Evolutionary conservation across 306 rosid genomes (phyloP).

Genomic region (Prinsepia uniflora): DNA sequence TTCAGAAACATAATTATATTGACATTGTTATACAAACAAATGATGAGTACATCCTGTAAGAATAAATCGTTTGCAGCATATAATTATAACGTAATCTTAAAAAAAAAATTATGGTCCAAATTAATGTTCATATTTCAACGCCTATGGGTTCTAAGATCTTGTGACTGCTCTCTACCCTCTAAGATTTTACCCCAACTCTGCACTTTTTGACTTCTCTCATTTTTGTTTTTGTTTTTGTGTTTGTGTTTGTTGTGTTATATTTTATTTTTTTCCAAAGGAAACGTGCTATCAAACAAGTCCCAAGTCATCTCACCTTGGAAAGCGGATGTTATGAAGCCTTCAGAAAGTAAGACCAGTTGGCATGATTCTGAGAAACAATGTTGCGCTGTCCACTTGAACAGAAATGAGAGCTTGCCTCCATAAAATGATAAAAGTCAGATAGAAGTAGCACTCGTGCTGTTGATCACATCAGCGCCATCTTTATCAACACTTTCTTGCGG

Average conservation of each 20-base stretch:
- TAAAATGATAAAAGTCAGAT: slow-evolving; percentile 24
- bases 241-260: background rate
- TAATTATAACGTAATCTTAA: background rate
- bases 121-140: background rate
- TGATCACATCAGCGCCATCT: slow-evolving; percentile 27
- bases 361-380: background rate
- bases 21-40: slow-evolving; percentile 6
- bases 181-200: background rate
- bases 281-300: background rate
- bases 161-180: background rate
- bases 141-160: background rate
- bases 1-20: background rate
- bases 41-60: background rate
- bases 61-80: background rate
- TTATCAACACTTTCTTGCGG: slow-evolving; percentile 27
- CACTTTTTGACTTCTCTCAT: background rate
- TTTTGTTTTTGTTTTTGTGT: background rate
- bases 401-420: background rate
- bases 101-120: background rate
- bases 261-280: background rate
- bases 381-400: slow-evolving; percentile 1
- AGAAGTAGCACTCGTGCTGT: slow-evolving; percentile 22
- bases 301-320: background rate
- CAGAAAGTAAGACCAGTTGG: background rate
- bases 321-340: background rate